Evolutionary conservation across 2,329 filamentous ascomycete genomes (phyloP), one percentile per base, ranked within the genome.

Genomic region (Pseudovirgaria hyperparasitica): DNA sequence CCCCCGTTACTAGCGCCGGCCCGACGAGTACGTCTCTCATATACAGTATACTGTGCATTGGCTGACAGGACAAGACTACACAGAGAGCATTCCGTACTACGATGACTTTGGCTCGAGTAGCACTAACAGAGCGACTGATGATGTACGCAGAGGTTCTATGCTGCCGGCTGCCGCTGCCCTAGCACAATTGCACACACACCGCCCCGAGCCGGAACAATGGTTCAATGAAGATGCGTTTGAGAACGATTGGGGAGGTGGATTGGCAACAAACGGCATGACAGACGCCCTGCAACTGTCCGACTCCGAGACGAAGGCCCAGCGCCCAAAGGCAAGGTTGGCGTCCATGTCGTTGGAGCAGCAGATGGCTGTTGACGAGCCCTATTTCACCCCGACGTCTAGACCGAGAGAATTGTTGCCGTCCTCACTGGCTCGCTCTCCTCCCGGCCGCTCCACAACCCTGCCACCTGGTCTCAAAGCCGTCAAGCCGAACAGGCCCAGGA

Each of bases 381-480:
- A 54, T 38, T 53, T 53, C 34, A 51, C 51, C 32, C 72, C 46
- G 25, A 49, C 73, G 12, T 66, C 70, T 36, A 68, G 72, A 39
- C 74, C 71, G 31, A 70, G 80, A 45, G 81, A 87, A 42, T 65
- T 90, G 26, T 67, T 93, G 5, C 82, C 85, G 2, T 92, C 84
- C 1, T 82, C 90, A 31, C 60, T 93, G 19, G 70, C 72, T 27
- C 76, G 76, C 33, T 92, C 86, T 7, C 86, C 85, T 1, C 80
- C 84, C 5, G 82, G 79, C 29, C 79, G 86, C 36, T 92, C 85
- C 9, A 86, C 85, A 1, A 93, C 85, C 1, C 65, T 93, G 14
- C 85, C 86, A 16, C 84, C 86, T 4, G 68, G 87, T 26, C 81
- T 90, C 40, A 70, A 82, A 32, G 68, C 74, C 22, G 61, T 82